Base-by-base conservation (phyloP, 208 protist genomes). In the Crithidia acanthocephali region DNA sequence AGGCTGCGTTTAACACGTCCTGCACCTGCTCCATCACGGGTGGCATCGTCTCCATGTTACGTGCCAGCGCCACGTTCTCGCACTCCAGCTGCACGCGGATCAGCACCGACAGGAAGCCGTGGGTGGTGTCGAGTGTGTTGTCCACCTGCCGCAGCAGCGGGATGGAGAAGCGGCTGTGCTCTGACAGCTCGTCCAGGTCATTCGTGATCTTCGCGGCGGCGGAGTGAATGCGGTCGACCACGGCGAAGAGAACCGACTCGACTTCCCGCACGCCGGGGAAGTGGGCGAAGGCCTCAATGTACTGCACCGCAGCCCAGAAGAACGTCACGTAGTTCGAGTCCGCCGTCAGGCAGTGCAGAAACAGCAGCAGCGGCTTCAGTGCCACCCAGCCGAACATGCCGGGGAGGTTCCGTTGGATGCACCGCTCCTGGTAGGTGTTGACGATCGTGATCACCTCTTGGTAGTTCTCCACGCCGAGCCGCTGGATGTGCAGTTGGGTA, bases 291-390 rank as follows among this genome's bases (percentile, higher is more conserved):
- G 83, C 85, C 50, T 96, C 87, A 51, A 96, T 93, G 55, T 79
- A 87, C 79, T 96, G 91, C 63, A 96, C 91, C 53, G 88, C 81
- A 2, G 83, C 81, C 89, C 91, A 96, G 70, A 96, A 91, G 56
- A 96, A 94, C 1, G 88, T 88, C 28, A 93, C 88, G 68, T 96
- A 96, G 75, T 93, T 94, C 22, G 88, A 94, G 35, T 94, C 88
- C n/a, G 89, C 87, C 9, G 78, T 87, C 42, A 96, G 79, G 62
- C 79, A 90, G 47, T 89, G 78, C 28, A 96, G 72, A 60, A 90
- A 96, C 33, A 94, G 71, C 18, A 88, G 48, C 16, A 96, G 55
- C 28, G 91, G 85, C 47, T 89, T 86, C 40, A 90, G 15, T 0
- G 79, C 87, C 9, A 94, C 73, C 91, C 91, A 96, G 66, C 83